Evolutionary conservation across 129 eudicot species (phyloP).

Genomic region (Lactuca saligna): DNA sequence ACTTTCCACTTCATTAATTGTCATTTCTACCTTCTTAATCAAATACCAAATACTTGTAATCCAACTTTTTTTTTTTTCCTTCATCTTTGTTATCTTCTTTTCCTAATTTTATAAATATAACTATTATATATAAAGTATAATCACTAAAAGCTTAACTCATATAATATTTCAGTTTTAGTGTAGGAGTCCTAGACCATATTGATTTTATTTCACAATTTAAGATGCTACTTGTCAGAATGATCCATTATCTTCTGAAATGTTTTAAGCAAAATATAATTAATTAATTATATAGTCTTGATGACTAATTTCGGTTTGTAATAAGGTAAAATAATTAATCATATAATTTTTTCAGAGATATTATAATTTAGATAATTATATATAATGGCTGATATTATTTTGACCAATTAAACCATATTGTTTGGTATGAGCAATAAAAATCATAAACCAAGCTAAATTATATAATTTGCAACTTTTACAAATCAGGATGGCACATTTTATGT

Average conservation of each 20-base stretch:
- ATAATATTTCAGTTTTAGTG: neutral
- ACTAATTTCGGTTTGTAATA: neutral
- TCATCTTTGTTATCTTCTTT: neutral
- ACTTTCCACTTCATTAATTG: neutral
- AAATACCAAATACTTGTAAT: constrained; percentile 21
- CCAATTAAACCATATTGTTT: neutral
- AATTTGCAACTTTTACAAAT: neutral
- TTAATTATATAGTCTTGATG: neutral
- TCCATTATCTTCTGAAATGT: neutral
- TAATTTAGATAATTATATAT: no score
- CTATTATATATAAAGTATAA: neutral
- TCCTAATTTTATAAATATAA: neutral
- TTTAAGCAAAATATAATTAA: no score
- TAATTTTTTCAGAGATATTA: no score
- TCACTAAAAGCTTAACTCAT: neutral
- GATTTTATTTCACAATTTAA: neutral
- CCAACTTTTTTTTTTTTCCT: neutral
- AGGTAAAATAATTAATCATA: no score
- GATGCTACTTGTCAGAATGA: neutral
- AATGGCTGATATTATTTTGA: neutral
- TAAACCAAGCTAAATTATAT: neutral
- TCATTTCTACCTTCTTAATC: constrained; percentile 1
- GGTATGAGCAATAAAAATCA: neutral
- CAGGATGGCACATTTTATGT: neutral
- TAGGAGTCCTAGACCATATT: neutral